Percentiles rank a stretch among this genome's conserved stretches.
These are phyloP conservation scores for Ordospora colligata DNA, from an alignment of 371 early-diverging fungal species.

Conservation along the genomic window DNA sequence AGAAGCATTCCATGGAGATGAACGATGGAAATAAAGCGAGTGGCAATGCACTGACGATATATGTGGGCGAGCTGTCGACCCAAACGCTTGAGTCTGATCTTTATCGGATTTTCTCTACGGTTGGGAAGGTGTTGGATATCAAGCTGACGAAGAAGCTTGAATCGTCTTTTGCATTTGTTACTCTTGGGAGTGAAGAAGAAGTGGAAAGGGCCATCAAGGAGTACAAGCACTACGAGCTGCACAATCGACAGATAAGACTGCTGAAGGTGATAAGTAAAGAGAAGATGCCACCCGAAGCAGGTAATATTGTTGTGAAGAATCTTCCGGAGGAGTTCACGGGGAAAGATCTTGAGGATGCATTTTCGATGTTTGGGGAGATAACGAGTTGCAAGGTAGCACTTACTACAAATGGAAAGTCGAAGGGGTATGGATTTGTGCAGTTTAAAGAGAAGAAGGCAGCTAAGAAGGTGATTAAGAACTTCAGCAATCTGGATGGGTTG, in stretches of 20 bases:
- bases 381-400: slow-evolving; percentile 90
- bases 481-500: slow-evolving; percentile 21
- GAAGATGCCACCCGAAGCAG: slow-evolving; percentile 57
- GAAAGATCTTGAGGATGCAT: slow-evolving; percentile 91
- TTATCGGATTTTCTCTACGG: slow-evolving; percentile 46
- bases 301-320: slow-evolving; percentile 99
- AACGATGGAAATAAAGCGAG: slow-evolving; percentile 11
- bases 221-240: slow-evolving; percentile 52
- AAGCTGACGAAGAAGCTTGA: slow-evolving; percentile 38
- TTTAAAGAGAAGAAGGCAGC: slow-evolving; percentile 53
- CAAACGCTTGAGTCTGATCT: slow-evolving; percentile 54
- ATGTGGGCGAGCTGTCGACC: slow-evolving; percentile 55
- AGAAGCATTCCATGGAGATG: slow-evolving; percentile 7
- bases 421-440: slow-evolving; percentile 60
- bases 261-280: slow-evolving; percentile 37
- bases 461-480: slow-evolving; percentile 55
- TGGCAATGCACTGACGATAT: slow-evolving; percentile 25
- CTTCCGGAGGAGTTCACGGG: slow-evolving; percentile 62
- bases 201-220: slow-evolving; percentile 47
- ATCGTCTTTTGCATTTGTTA: slow-evolving; percentile 57
- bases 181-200: slow-evolving; percentile 48
- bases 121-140: slow-evolving; percentile 38
- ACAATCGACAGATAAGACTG: slow-evolving; percentile 51
- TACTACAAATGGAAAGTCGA: slow-evolving; percentile 62
- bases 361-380: slow-evolving; percentile 91